phyloP scores from a whole-genome alignment of 2,329 filamentous ascomycete species.

The Dendryphion nanum region DNA sequence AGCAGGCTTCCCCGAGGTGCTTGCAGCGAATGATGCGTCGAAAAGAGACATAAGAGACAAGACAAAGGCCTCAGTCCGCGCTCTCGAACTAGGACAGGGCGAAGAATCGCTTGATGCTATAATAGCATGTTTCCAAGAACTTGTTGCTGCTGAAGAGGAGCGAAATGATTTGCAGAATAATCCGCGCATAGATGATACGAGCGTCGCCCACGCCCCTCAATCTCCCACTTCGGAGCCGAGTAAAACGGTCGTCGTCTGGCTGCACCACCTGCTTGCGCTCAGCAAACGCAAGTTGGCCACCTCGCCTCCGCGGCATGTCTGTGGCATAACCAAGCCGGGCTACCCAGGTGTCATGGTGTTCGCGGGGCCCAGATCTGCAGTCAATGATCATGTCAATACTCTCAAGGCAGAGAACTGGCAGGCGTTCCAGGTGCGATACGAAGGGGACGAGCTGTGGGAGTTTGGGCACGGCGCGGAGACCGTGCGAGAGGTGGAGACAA shows the following conservation, averaged over 20 bases:
- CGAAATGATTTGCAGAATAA: too few species aligned
- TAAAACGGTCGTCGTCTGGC: slow-evolving; percentile 46
- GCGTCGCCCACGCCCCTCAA: not conserved
- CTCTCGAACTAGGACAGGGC: slow-evolving; percentile 29
- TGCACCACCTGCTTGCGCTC: slow-evolving; percentile 48
- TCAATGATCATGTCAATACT: slow-evolving; percentile 42
- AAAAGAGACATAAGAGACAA: slow-evolving; percentile 39
- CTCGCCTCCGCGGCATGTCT: slow-evolving; percentile 32
- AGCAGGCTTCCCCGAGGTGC: slow-evolving; percentile 35
- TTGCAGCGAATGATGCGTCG: slow-evolving; percentile 34
- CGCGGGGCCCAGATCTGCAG: slow-evolving; percentile 36
- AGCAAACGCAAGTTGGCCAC: slow-evolving; percentile 47
- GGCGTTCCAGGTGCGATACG: slow-evolving; percentile 46
- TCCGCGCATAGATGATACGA: slow-evolving; percentile 2
- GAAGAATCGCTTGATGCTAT: slow-evolving; percentile 46
- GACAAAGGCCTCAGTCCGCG: slow-evolving; percentile 26
- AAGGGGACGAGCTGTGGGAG: slow-evolving; percentile 38
- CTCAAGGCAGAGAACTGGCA: slow-evolving; percentile 47
- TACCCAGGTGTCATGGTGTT: slow-evolving; percentile 48
- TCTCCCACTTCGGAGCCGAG: slow-evolving; percentile 2
- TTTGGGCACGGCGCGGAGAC: slow-evolving; percentile 40
- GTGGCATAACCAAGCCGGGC: slow-evolving; percentile 47
- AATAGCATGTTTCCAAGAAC: slow-evolving; percentile 37
- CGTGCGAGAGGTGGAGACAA: slow-evolving; percentile 44
- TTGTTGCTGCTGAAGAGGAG: slow-evolving; percentile 18